Evolutionary conservation across 108 stramenopile genomes (phyloP), one percentile per base, ranked within the genome.

Genomic region (Fragilaria crotonensis): DNA sequence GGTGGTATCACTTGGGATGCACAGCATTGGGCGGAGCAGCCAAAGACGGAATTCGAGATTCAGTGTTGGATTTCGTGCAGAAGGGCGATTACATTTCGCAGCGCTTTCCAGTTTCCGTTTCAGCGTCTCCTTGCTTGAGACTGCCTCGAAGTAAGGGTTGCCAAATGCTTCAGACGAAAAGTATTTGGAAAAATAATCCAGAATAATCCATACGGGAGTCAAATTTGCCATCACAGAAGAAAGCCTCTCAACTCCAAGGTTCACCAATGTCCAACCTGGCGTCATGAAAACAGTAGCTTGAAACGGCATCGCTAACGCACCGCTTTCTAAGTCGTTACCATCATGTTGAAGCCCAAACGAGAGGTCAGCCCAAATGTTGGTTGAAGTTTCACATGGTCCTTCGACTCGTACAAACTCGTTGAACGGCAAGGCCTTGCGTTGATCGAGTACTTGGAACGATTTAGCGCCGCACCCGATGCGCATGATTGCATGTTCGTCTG

Each of bases 11-110:
- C 81, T 69, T 25, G 88, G 87, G 25, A 70, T 57, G 59, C 62
- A 73, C 51, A 68, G 61, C 5, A 60, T 64, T 55, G 57, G 92
- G 64, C 31, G 30, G 31, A 36, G 49, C 59, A 90, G 50, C 86
- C 86, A 94, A 28, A 94, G 57, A 7, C 92, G 81, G 31, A 94
- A 83, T 60, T 94, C 92, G 14, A 88, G 49, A 53, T 75, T 81
- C 50, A 76, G 71, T 25, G 65, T 57, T 22, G 36, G 14, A 41
- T 62, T 59, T 32, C 55, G 52, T 28, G 49, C 54, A 28, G 9
- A 0, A 30, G 50, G 5, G 17, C 52, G 2, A 19, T 30, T n/a
- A 27, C n/a, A 23, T 19, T 57, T 33, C 49, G 36, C 68, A 27
- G 33, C 52, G 63, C 2, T 57, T 44, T 27, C 28, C 36, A 65